Evolutionary conservation across 176 grass and related monocot species (phyloP), one percentile per base, ranked within the genome.

Genomic region (Rhipidocladum racemiflorum): DNA sequence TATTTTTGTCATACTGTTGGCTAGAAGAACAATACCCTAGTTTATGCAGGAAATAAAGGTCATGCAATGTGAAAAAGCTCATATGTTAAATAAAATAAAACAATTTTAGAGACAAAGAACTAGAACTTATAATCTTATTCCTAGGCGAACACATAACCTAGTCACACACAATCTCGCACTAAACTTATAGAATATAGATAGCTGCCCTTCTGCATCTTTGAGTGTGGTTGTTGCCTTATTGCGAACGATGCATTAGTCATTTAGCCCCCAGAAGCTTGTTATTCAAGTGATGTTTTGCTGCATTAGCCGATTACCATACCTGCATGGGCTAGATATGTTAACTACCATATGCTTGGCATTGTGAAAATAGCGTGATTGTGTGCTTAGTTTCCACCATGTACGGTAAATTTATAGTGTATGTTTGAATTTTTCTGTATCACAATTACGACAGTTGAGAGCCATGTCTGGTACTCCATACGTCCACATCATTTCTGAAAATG

Each of bases 1-100:
- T 36, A 13, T 32, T 55, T 61, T 76, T 82, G 69, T 17, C 18
- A 84, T 79, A 53, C 34, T 48, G 79, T 83, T 21, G 39, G 36
- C 36, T 35, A 30, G 74, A 79, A 88, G 64, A 67, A 78, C 61
- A 51, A 63, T 27, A 9, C 36, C 43, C 38, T 53, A 71, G 72
- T 77, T 49, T 68, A 50, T 23, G 30, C n/a, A 43, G 45, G 48
- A 57, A 66, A 76, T 49, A 34, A 48, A 40, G 40, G 74, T 10
- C 57, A 65, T 36, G 48, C 9, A 72, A 46, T 23, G 53, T 56
- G 17, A 25, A 64, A 72, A 44, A 53, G 32, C 20, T 78, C 57
- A 72, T 30, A 55, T 21, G 36, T 36, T 61, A 29, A 30, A 27
- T 66, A 77, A 28, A 36, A 75, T 39, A 8, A 55, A 51, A 51